Evolutionary conservation across 2,329 filamentous ascomycete genomes (phyloP), one percentile per base, ranked within the genome.

Genomic region (Elsinoe arachidis): DNA sequence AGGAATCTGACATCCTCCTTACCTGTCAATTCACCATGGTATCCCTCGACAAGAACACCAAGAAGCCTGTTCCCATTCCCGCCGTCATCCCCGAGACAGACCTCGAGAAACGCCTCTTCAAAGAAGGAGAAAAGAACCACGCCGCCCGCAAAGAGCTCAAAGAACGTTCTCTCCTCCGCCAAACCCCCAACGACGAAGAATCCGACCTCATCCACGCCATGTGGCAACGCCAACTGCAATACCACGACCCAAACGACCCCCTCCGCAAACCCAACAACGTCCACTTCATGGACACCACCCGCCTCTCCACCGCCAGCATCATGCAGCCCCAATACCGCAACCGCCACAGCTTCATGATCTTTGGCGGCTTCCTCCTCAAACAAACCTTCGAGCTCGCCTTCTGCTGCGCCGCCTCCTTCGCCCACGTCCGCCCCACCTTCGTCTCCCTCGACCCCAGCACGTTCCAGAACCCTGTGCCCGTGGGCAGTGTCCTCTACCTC

Each of bases 1-100:
- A 77, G 61, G 74, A 80, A 1, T 79, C 84, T 43, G 84, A 87
- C 67, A 73, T 87, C 1, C 69, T 87, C 57, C 79, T 88, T 69
- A 85, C 82, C n/a, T 87, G 85, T 69, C 81, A 84, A 5, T 88
- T 88, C 65, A 89, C 86, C 0, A 89, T 90, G 86, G 86, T 89
- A 0, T 87, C 85, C 1, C 73, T 89, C 10, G 82, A 89, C 63
- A 84, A 85, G 1, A 72, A 66, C 3, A 88, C 85, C 1, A 87
- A 84, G 69, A 85, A 80, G 59, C 81, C 85, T 0, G 80, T 83
- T 12, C 76, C 80, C 15, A 80, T 87, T 56, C 80, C 80, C 26
- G 82, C 85, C 0, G 71, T 85, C 3, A 71, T 82, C 14, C 65
- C 84, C 39, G 80, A 85, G 62, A 88, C 81, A 0, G 74, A 78